These are phyloP conservation scores for Heterobasidion occidentale DNA, from an alignment of 1,284 basidiomycete species.

Conservation along the genomic window DNA sequence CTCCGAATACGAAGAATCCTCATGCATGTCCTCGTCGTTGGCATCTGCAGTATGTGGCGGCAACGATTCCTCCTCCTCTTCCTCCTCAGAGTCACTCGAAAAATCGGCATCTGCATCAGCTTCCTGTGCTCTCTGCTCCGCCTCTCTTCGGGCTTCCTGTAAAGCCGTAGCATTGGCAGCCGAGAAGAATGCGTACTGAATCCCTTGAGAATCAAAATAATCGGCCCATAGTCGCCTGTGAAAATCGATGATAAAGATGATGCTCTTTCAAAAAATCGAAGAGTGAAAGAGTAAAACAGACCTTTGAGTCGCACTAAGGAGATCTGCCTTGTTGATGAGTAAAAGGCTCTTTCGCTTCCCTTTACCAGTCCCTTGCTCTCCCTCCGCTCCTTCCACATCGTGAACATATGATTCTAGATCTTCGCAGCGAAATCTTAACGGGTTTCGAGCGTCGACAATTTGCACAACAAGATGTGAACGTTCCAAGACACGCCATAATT, in stretches of 20 bases:
- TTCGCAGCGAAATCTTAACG: slow-evolving; percentile 84
- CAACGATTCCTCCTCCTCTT: slow-evolving; percentile 17
- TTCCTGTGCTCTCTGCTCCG: slow-evolving; percentile 17
- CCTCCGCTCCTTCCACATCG: slow-evolving; percentile 72
- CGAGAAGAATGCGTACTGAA: slow-evolving; percentile 94
- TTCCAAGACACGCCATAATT: slow-evolving; percentile 92
- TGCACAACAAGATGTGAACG: slow-evolving; percentile 91
- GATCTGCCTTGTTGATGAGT: slow-evolving; percentile 95
- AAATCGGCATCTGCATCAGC: slow-evolving; percentile 12
- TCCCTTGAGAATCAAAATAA: slow-evolving; percentile 80
- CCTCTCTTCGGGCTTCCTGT: slow-evolving; percentile 65
- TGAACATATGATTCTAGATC: slow-evolving; percentile 86
- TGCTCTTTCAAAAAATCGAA: neutral
- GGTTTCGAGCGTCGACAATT: slow-evolving; percentile 94
- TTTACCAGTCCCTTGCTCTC: slow-evolving; percentile 69
- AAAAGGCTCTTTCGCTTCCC: slow-evolving; percentile 73
- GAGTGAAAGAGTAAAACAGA: slow-evolving; percentile 22
- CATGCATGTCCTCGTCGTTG: neutral
- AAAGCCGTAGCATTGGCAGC: slow-evolving; percentile 84
- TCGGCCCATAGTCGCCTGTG: slow-evolving; percentile 78
- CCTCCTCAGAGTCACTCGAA: slow-evolving; percentile 19
- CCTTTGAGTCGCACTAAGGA: slow-evolving; percentile 86
- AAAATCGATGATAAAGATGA: neutral
- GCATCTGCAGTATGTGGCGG: slow-evolving; percentile 13
- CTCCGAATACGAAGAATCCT: neutral